Conservation (phyloP, 129 eudicot genomes). For the Smallanthus sonchifolius region DNA sequence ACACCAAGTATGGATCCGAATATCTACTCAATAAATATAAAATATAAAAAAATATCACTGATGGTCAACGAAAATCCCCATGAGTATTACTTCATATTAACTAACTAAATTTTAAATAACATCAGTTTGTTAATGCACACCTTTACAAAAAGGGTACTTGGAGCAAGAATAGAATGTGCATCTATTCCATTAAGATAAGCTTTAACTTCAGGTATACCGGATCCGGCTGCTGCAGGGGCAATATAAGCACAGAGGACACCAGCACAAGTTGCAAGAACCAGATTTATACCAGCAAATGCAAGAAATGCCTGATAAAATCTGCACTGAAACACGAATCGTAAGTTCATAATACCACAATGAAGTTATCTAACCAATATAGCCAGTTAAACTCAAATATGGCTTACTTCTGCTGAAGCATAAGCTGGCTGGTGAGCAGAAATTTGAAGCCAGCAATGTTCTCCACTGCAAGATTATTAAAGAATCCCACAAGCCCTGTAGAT, state of each 20-base stretch:
- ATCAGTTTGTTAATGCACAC: constrained; percentile 26
- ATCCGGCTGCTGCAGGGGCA: constrained; percentile 99
- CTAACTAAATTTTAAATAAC: background rate
- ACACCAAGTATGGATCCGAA: constrained; percentile 87
- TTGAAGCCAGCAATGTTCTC: constrained; percentile 95
- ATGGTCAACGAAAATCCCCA: background rate
- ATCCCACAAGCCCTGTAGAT: constrained; percentile 77
- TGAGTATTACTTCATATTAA: background rate
- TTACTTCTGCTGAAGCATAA: constrained; percentile 70
- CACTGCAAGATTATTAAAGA: constrained; percentile 82
- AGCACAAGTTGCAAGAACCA: constrained; percentile 65
- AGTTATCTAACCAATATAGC: background rate
- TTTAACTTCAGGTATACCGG: constrained; percentile 98
- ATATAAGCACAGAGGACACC: constrained; percentile 77
- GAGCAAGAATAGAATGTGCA: constrained; percentile 95
- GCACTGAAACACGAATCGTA: constrained; percentile 39
- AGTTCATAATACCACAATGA: background rate
- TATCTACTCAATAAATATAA: constrained; percentile 40
- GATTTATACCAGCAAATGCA: constrained; percentile 68
- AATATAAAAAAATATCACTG: background rate
- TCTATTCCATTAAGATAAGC: constrained; percentile 98
- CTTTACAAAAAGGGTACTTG: constrained; percentile 92
- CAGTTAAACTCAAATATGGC: background rate
- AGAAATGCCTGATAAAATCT: constrained; percentile 71
- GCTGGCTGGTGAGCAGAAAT: constrained; percentile 62